Base-by-base conservation (phyloP, 106 monocot genomes). In the Apostasia shenzhenica region DNA sequence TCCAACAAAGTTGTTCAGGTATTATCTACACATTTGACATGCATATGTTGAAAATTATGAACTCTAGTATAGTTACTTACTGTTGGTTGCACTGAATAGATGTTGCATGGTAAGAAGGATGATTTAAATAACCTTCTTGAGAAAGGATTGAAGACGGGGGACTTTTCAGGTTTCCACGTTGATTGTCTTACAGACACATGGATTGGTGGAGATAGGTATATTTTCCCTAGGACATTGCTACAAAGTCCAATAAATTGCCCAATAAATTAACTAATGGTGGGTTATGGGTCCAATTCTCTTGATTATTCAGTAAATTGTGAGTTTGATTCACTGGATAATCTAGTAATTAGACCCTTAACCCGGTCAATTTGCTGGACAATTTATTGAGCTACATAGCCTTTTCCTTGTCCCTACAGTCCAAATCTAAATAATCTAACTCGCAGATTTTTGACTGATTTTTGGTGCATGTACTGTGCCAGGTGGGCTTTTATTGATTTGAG, bases 401-500 rank as follows among this genome's bases (percentile, higher is more conserved):
- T 26, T 26, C 26, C 26, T 26, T 26, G 26, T 26, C 26, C 26
- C 26, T 26, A 26, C 41, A 74, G 67, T 66, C 6, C 54, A 66
- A 66, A 13, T 41, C 55, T 48, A 46, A 6, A 14, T 66, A 6
- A 65, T 48, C 4, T 1, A 41, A 40, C 37, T 74, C 56, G 5
- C 13, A 48, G 69, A 2, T 71, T 67, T 8, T 52, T 57, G 13
- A 66, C 44, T 76, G 61, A 75, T 49, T 55, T 14, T 53, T 46
- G 14, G 4, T 57, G 12, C 14, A 2, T 54, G 55, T 79, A 70
- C 45, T 80, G 3, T 72, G 69, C 53, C 77, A 97, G 95, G 75
- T 97, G 92, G 92, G 92, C 89, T 61, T 97, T 97, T 85, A 75
- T 92, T 79, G 97, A 97, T 85, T 73, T 97, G 73, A 92, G 79